These are phyloP conservation scores for Suhomyces bolitotheri DNA, from an alignment of 1,139 yeast species.

Conservation along the genomic window DNA sequence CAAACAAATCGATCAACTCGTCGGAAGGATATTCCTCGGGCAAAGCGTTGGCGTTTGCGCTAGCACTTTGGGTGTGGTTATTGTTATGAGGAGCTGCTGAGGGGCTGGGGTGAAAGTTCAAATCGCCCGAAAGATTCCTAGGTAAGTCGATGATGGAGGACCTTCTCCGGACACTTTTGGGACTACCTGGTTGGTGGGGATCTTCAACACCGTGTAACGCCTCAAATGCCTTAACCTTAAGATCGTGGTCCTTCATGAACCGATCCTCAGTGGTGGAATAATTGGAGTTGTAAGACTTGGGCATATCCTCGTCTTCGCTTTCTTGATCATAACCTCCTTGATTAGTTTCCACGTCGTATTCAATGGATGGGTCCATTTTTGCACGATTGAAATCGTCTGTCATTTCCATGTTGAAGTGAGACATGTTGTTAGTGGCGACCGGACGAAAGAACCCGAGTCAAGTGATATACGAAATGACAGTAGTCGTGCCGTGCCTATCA, in stretches of 20 bases:
- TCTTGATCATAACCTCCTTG: too few relatives aligned
- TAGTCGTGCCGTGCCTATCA: too few relatives aligned
- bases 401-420: too few relatives aligned
- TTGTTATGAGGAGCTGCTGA: constrained; percentile 18
- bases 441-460: too few relatives aligned
- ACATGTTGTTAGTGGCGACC: too few relatives aligned
- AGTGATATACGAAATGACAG: too few relatives aligned
- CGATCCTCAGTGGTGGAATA: constrained; percentile 70
- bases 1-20: constrained; percentile 69
- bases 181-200: not conserved
- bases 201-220: constrained; percentile 37
- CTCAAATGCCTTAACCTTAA: constrained; percentile 65
- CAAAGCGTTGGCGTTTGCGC: constrained; percentile 49
- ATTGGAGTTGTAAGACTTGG: constrained; percentile 46
- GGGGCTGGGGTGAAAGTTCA: constrained; percentile 27
- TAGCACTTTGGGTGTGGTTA: constrained; percentile 14
- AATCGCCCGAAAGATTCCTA: constrained; percentile 13
- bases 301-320: constrained; percentile 32
- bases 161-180: constrained; percentile 41
- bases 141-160: constrained; percentile 56
- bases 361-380: too few relatives aligned
- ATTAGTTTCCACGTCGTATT: not conserved
- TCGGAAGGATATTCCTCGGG: constrained; percentile 68
- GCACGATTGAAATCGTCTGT: too few relatives aligned
- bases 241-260: constrained; percentile 66